Evolutionary conservation across 1,139 yeast genomes (phyloP), one percentile per base, ranked within the genome.

Genomic region (Maudiozyma humilis): DNA sequence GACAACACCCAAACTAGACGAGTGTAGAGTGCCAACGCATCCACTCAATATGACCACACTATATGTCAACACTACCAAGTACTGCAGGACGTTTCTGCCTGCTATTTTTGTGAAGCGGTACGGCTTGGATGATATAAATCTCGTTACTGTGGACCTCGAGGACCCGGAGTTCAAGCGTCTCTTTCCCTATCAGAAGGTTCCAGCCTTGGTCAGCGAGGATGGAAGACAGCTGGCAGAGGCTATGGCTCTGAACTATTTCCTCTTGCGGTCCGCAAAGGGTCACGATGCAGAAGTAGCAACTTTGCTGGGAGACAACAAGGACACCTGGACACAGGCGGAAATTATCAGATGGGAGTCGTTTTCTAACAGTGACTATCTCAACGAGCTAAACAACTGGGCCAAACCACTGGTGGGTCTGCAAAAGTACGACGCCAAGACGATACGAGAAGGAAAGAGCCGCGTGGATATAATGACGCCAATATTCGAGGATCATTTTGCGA

Each of bases 331-430:
- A 13, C 31, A 36, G 16, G 31, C 32, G 13, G 32, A 36, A n/a
- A 36, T 36, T 19, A 36, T 36, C 17, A 36, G 39, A 25, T 36
- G 39, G 39, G 20, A 36, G 16, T 36, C 39, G 8, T 36, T 36
- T 20, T 30, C 39, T 15, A 36, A 36, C 29, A 15, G 39, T 4
- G 39, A 36, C 17, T 36, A 25, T 27, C 18, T 36, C 23, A 36
- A 23, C 17, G 39, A 36, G 10, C 15, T 36, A 32, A 36, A 36
- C 13, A 36, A 36, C 27, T 36, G 27, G 8, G 32, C n/a, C 7
- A 36, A 36, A 27, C 39, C 39, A 15, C 19, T 36, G 7, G 32
- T 20, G 14, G 39, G 39, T 4, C 29, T 23, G 23, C 20, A 16
- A n/a, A n/a, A 31, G 14, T 36, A 23, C 17, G 32, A 36, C 13